Conservation (phyloP, 2,329 filamentous ascomycete species). For the Emydomyces testavorans region DNA sequence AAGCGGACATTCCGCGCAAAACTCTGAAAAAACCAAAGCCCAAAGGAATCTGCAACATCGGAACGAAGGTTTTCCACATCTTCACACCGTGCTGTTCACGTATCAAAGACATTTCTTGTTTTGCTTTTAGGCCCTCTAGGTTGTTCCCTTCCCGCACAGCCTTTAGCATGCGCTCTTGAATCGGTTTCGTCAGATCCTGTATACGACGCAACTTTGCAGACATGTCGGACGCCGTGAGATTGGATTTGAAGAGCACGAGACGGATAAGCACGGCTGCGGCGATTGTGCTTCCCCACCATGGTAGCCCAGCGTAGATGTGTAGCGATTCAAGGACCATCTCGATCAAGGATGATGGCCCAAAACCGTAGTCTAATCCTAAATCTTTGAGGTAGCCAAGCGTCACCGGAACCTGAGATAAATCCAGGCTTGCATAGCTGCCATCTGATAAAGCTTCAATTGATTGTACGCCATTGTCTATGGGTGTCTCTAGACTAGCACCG, state of each 20-base stretch:
- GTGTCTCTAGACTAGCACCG: constrained; percentile 13
- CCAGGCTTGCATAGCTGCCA: constrained; percentile 22
- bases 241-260: constrained; percentile 52
- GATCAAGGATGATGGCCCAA: constrained; percentile 61
- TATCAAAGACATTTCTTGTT: constrained; percentile 41
- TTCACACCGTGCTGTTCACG: constrained; percentile 47
- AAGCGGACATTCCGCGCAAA: constrained; percentile 56
- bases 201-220: constrained; percentile 52
- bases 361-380: constrained; percentile 79
- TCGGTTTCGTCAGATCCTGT: constrained; percentile 45
- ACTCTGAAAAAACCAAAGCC: constrained; percentile 73
- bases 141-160: constrained; percentile 38
- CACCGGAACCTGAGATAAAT: constrained; percentile 52
- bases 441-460: constrained; percentile 12
- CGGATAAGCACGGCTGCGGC: constrained; percentile 55
- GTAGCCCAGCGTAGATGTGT: constrained; percentile 61
- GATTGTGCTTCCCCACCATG: constrained; percentile 72
- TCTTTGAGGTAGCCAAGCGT: constrained; percentile 70
- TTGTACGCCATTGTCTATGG: constrained; percentile 11
- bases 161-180: constrained; percentile 45
- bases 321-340: constrained; percentile 71
- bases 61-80: constrained; percentile 41
- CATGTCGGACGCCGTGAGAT: constrained; percentile 50
- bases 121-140: constrained; percentile 36
- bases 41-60: constrained; percentile 55